Base-by-base conservation (phyloP, 768 basidiomycete genomes). In the Mycena latifolia region DNA sequence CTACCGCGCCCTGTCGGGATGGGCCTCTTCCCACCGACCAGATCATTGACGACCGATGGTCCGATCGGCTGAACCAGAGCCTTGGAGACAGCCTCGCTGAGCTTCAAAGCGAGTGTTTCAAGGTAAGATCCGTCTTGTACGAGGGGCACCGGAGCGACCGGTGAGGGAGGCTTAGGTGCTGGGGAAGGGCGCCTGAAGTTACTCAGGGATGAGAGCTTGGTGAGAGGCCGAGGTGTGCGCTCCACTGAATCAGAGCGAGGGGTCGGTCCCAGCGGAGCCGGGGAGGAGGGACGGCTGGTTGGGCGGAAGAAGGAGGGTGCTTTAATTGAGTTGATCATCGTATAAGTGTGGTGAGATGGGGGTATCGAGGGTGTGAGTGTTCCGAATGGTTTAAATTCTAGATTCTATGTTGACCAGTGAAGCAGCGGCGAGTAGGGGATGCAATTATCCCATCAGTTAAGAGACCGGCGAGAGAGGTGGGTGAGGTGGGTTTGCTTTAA, bases 71-170 rank as follows among this genome's bases (percentile, higher is more conserved):
- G 90, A 24, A 85, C 82, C 54, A 94, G 81, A 4, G 92, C 89
- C 77, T 86, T 92, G 59, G 92, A 91, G 17, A 93, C 91, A 0
- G 91, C 92, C 76, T 95, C 93, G 72, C 90, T 93, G 48, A 95
- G 81, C 74, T 91, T 93, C 60, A 93, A 81, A 70, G 89, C 84
- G 48, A 94, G 85, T 63, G 88, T 86, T 74, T 93, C 90, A 57
- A 94, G 82, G 77, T 93, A 94, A 15, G 92, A 92, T 61, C 90
- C 91, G 76, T 94, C 92, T 69, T 92, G 92, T 31, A 90, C 78
- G 33, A 89, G 84, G 10, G 86, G 81, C 5, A 82, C 74, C 6
- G 82, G 80, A 15, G 78, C 69, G 4, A 81, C 73, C 51, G 71
- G 72, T 5, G 81, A 73, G 18, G 77, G 67, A 6, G 79, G 70